Conservation (phyloP, 148 eudicot genomes). For the Amaranthus cruentus region DNA sequence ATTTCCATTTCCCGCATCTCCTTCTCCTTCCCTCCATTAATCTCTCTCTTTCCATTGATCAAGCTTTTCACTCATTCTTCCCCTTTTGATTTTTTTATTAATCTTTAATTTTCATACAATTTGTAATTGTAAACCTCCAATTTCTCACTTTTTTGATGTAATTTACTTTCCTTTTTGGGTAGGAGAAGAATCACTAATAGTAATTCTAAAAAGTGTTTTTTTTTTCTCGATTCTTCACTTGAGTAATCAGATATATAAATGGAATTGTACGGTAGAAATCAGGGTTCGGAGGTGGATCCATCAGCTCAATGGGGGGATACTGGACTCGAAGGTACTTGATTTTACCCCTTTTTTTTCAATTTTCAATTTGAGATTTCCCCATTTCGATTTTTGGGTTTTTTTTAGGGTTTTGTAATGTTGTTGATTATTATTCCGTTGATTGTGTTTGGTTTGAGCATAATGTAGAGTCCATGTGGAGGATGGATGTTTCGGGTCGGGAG, state of each 20-base stretch:
- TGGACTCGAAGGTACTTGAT: slow-evolving; percentile 35
- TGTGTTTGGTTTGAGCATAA: slow-evolving; percentile 12
- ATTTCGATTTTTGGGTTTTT: background rate
- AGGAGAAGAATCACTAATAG: slow-evolving; percentile 7
- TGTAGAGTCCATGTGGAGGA: slow-evolving; percentile 66
- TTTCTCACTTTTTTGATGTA: background rate
- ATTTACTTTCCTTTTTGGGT: background rate
- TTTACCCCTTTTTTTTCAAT: background rate
- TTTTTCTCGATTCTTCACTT: background rate
- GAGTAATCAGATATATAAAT: slow-evolving; percentile 10
- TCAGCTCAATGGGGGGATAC: slow-evolving; percentile 35
- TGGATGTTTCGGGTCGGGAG: slow-evolving; percentile 47
- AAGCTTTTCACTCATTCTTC: background rate
- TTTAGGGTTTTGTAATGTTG: slow-evolving; percentile 11
- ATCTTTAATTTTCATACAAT: background rate
- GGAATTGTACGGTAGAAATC: slow-evolving; percentile 37
- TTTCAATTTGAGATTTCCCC: background rate
- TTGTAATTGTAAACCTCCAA: background rate
- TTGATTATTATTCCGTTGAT: slow-evolving; percentile 1
- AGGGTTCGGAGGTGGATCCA: slow-evolving; percentile 29
- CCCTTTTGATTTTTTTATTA: background rate
- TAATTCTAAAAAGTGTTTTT: background rate
- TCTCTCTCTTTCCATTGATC: slow-evolving; percentile 13
- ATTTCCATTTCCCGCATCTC: background rate
- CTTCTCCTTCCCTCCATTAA: background rate